Evolutionary conservation across 2,329 filamentous ascomycete species (phyloP).

Genomic region (Exophiala sideris): DNA sequence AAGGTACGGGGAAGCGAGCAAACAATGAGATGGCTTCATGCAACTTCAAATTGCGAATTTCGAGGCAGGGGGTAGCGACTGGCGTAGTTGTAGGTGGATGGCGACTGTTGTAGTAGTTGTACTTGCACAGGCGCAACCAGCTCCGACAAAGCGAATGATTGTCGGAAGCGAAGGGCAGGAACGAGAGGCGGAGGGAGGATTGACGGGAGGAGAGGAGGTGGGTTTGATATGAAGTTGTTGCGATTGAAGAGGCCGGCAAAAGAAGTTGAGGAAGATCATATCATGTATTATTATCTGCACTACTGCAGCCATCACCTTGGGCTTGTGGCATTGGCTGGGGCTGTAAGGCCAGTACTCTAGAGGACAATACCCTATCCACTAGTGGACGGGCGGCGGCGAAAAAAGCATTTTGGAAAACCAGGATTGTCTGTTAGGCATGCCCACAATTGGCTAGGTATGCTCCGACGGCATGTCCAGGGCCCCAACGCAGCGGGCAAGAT

Average conservation of each 20-base stretch:
- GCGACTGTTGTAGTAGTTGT: neutral
- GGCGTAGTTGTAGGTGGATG: neutral
- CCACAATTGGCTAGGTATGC: slow-evolving; percentile 1
- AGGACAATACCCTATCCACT: too few relatives aligned
- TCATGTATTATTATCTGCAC: neutral
- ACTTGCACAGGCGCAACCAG: slow-evolving; percentile 7
- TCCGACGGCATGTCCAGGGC: neutral
- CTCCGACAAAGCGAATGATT: slow-evolving; percentile 23
- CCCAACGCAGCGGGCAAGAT: neutral
- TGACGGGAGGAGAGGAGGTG: neutral
- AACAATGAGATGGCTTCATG: slow-evolving; percentile 10
- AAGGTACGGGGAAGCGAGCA: slow-evolving; percentile 1
- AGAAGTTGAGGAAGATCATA: neutral
- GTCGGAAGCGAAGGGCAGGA: neutral
- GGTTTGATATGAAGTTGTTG: too few relatives aligned
- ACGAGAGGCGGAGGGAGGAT: neutral
- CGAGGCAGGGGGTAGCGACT: slow-evolving; percentile 6
- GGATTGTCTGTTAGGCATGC: neutral
- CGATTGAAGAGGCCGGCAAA: too few relatives aligned
- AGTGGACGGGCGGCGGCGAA: neutral
- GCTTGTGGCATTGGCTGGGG: too few relatives aligned
- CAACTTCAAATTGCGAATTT: slow-evolving; percentile 5
- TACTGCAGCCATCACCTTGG: too few relatives aligned
- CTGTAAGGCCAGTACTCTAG: too few relatives aligned
- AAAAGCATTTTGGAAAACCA: neutral